Evolutionary conservation across 345 rosid genomes (phyloP).

Genomic region (Balakata baccata): DNA sequence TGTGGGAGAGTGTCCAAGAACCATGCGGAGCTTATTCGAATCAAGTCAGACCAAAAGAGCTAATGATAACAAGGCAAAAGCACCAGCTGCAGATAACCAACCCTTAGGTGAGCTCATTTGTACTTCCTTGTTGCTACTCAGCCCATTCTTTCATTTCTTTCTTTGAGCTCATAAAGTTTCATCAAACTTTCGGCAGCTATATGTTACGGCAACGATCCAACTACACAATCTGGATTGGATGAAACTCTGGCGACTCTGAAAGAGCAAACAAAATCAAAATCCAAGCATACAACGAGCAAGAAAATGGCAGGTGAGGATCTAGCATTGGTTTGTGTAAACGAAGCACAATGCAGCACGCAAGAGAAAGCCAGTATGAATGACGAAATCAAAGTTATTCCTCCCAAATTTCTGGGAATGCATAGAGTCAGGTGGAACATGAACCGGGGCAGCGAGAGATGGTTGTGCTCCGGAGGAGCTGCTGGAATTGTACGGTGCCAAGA

Average conservation of each 20-base stretch:
- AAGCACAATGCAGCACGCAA: slow-evolving; percentile 8
- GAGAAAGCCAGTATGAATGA: slow-evolving; percentile 21
- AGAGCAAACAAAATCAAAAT: slow-evolving; percentile 31
- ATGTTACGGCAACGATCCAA: slow-evolving; percentile 41
- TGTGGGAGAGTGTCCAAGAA: slow-evolving; percentile 34
- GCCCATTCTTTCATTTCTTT: neutral
- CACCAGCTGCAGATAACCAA: slow-evolving; percentile 21
- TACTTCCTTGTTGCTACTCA: neutral
- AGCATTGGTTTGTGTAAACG: slow-evolving; percentile 17
- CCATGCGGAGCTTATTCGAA: slow-evolving; percentile 35
- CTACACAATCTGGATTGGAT: slow-evolving; percentile 39
- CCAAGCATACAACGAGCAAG: slow-evolving; percentile 16
- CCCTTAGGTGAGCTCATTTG: slow-evolving; percentile 30
- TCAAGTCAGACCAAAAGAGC: slow-evolving; percentile 27
- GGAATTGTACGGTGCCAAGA: slow-evolving; percentile 80
- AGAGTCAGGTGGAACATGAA: slow-evolving; percentile 84
- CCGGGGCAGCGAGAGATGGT: slow-evolving; percentile 83
- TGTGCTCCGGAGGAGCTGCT: slow-evolving; percentile 82
- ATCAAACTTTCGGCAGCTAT: slow-evolving; percentile 41
- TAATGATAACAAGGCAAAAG: slow-evolving; percentile 21
- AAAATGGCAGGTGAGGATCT: slow-evolving; percentile 23
- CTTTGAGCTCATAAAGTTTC: slow-evolving; percentile 5
- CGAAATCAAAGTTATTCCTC: slow-evolving; percentile 38
- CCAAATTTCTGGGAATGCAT: slow-evolving; percentile 65
- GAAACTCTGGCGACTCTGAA: slow-evolving; percentile 30